Base-by-base conservation (phyloP, 495 filamentous ascomycete species). In the Aspergillus campestris region DNA sequence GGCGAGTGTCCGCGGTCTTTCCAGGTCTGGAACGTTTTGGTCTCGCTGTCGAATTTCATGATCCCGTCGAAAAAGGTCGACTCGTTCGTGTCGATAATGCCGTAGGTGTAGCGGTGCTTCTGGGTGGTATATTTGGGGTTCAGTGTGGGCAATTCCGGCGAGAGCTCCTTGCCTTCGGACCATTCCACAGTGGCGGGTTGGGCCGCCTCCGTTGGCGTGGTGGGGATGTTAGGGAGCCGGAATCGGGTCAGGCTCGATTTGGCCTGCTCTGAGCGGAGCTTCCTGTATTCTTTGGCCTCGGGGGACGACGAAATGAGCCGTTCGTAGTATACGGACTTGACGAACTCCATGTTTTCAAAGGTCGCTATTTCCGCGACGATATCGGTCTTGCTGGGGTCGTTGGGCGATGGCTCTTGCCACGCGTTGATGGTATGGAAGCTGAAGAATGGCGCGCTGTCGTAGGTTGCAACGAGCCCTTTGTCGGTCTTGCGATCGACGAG, bases 341-440 rank as follows among this genome's bases (percentile, higher is more conserved):
- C 49, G 34, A 64, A 64, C 34, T 83, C 77, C 0, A 70, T 54
- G 48, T 72, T 77, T 1, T 73, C 67, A 48, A 82, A 81, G 12
- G 64, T 60, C 18, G 77, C 57, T 1, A 81, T 48, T 37, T 87
- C 84, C 42, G 74, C 74, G 14, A 81, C 60, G 10, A 87, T 71
- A 45, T 80, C 68, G 6, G 57, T 62, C 29, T 69, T 59, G 14
- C 53, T 51, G 1, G 61, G 41, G 14, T 72, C 63, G 5, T 55
- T 56, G 3, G 57, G 27, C 0, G 66, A 65, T 0, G 59, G 48
- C 44, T 85, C 78, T 49, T 87, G 80, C 62, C 79, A 89, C 0
- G 84, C 75, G 52, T 90, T 90, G 53, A 86, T 67, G 5, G 80
- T 75, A 64, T 91, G 84, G 62, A 90, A 90, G 60, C 73, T 78